Evolutionary conservation across 257 asterid genomes (phyloP).

Genomic region (Solanum arcanum): DNA sequence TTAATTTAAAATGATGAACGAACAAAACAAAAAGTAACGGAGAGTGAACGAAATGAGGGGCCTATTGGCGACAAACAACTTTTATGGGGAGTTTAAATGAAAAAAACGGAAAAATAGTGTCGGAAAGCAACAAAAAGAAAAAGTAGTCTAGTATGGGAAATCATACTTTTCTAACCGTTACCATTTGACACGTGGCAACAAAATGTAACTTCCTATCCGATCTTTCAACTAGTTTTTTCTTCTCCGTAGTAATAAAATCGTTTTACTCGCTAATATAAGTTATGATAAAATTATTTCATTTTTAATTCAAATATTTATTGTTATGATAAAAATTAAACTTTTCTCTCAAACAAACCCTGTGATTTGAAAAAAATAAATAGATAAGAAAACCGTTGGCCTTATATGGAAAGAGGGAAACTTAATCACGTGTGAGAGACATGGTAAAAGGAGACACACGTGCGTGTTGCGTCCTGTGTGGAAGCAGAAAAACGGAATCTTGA

Average conservation of each 20-base stretch:
- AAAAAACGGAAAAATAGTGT: neutral
- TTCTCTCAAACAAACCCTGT: no score
- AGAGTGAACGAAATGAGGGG: neutral
- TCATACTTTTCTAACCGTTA: conserved; percentile 11
- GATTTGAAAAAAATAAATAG: no score
- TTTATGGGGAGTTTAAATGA: neutral
- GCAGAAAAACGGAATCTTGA: conserved; percentile 11
- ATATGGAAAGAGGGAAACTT: conserved; percentile 14
- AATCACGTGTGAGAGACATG: conserved; percentile 23
- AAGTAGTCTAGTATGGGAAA: neutral
- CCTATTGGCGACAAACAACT: neutral
- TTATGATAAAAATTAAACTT: no score
- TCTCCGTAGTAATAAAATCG: neutral
- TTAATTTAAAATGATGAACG: neutral
- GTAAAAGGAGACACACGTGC: conserved; percentile 39
- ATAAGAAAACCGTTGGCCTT: conserved; percentile 2
- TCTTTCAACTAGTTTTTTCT: neutral
- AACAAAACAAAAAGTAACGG: no score
- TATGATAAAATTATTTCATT: no score
- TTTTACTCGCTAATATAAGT: neutral
- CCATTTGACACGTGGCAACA: conserved; percentile 13
- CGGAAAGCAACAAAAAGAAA: neutral
- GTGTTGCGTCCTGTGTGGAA: conserved; percentile 25
- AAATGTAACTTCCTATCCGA: neutral
- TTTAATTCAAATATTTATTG: no score